phyloP scores from a whole-genome alignment of 305 asterid species.

The Monarda citriodora region DNA sequence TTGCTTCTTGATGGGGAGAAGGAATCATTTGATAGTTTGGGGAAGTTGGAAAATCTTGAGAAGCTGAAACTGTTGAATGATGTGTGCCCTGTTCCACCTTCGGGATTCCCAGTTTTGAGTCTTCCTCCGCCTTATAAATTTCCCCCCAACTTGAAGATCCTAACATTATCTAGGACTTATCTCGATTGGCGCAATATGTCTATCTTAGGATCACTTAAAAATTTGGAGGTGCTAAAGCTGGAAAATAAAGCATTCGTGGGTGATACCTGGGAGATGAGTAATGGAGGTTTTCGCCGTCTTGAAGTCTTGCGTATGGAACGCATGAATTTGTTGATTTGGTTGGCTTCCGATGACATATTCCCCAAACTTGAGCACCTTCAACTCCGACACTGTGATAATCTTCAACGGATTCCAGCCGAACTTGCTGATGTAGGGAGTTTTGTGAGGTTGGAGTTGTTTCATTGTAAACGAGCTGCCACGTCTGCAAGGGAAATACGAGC shows the following conservation, averaged over 20 bases:
- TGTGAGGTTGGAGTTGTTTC: not conserved
- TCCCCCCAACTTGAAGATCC: not conserved
- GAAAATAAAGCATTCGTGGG: not conserved
- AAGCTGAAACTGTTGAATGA: slow-evolving; percentile 22
- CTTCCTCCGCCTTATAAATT: too few relatives aligned
- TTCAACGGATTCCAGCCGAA: not conserved
- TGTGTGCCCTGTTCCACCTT: not conserved
- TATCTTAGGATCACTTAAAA: not conserved
- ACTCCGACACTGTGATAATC: not conserved
- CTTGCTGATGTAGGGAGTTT: not conserved
- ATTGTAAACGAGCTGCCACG: not conserved
- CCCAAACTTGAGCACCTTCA: too few relatives aligned
- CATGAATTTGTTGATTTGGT: too few relatives aligned
- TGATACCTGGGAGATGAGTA: not conserved
- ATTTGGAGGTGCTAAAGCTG: not conserved
- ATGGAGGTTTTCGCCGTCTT: not conserved
- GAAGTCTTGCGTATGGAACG: not conserved
- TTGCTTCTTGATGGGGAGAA: not conserved
- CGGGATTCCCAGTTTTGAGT: not conserved
- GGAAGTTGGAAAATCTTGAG: slow-evolving; percentile 14
- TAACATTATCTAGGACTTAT: not conserved
- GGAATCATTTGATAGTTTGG: slow-evolving; percentile 17
- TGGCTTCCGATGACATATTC: too few relatives aligned
- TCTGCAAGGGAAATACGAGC: not conserved
- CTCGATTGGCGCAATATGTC: slow-evolving; percentile 15